Evolutionary conservation across 2,329 filamentous ascomycete genomes (phyloP).

Genomic region (Cladophialophora carrionii): DNA sequence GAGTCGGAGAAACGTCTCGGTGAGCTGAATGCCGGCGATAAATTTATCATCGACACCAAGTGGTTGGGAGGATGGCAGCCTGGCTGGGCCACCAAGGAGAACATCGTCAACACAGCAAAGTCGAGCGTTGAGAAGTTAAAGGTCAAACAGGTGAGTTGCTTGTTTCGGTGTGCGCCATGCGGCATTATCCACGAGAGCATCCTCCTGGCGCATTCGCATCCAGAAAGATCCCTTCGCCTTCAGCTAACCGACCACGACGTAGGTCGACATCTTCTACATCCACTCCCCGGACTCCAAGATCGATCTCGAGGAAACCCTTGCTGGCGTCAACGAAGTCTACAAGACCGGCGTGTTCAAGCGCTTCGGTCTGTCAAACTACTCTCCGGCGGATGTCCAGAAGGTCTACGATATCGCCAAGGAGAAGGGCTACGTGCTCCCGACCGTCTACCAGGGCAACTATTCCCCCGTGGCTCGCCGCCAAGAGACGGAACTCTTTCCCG

Average conservation of each 20-base stretch:
- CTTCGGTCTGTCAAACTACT: slow-evolving; percentile 48
- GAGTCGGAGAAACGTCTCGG: slow-evolving; percentile 51
- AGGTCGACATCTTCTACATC: slow-evolving; percentile 46
- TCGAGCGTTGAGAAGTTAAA: slow-evolving; percentile 36
- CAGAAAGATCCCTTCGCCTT: background rate
- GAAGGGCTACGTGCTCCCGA: slow-evolving; percentile 45
- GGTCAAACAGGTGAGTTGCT: slow-evolving; percentile 29
- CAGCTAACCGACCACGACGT: background rate
- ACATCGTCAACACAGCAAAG: slow-evolving; percentile 35
- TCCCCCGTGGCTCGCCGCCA: slow-evolving; percentile 44
- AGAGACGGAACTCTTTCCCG: slow-evolving; percentile 45
- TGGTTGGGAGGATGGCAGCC: slow-evolving; percentile 45
- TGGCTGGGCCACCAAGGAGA: slow-evolving; percentile 29
- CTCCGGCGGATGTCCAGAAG: slow-evolving; percentile 40
- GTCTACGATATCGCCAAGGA: slow-evolving; percentile 44
- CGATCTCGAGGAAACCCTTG: slow-evolving; percentile 45
- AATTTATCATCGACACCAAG: slow-evolving; percentile 55
- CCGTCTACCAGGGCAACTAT: slow-evolving; percentile 49
- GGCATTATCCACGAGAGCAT: background rate
- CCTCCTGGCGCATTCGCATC: background rate
- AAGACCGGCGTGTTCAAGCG: slow-evolving; percentile 41
- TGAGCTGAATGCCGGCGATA: slow-evolving; percentile 44
- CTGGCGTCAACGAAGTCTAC: slow-evolving; percentile 43
- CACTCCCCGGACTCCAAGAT: slow-evolving; percentile 44
- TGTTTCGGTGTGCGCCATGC: background rate